phyloP scores from a whole-genome alignment of 1,284 basidiomycete genomes.

The Irpex lacteus region DNA sequence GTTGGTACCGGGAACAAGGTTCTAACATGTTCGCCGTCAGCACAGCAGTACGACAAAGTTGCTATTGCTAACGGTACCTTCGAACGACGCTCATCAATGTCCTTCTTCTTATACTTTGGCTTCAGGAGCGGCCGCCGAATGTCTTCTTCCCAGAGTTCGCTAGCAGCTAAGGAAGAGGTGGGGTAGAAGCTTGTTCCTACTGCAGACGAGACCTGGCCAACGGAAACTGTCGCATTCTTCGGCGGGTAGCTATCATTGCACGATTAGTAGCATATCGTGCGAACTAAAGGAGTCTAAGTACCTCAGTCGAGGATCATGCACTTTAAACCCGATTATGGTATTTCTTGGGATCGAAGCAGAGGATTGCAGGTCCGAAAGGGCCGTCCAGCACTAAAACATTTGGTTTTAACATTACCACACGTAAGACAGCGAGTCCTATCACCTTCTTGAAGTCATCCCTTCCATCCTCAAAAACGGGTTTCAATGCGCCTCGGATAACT shows the following conservation, averaged over 20 bases:
- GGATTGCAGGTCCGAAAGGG: constrained; percentile 58
- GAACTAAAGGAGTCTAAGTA: constrained; percentile 26
- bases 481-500: constrained; percentile 72
- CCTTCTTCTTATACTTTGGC: constrained; percentile 78
- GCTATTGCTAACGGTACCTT: constrained; percentile 43
- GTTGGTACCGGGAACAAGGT: constrained; percentile 71
- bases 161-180: constrained; percentile 54
- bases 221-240: constrained; percentile 55
- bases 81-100: constrained; percentile 76
- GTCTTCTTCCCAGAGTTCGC: constrained; percentile 69
- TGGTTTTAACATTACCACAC: neutral
- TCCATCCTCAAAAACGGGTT: constrained; percentile 49
- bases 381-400: constrained; percentile 64
- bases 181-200: constrained; percentile 46
- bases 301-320: constrained; percentile 81
- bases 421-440: neutral
- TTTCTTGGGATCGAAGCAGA: constrained; percentile 67
- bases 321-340: constrained; percentile 73
- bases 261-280: neutral
- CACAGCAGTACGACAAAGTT: neutral
- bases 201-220: constrained; percentile 22
- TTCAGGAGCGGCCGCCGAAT: constrained; percentile 49
- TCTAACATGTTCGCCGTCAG: constrained; percentile 36
- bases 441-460: constrained; percentile 65
- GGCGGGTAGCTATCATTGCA: constrained; percentile 67